Evolutionary conservation across 2,329 filamentous ascomycete species (phyloP).

Genomic region (Hymenoscyphus linearis): DNA sequence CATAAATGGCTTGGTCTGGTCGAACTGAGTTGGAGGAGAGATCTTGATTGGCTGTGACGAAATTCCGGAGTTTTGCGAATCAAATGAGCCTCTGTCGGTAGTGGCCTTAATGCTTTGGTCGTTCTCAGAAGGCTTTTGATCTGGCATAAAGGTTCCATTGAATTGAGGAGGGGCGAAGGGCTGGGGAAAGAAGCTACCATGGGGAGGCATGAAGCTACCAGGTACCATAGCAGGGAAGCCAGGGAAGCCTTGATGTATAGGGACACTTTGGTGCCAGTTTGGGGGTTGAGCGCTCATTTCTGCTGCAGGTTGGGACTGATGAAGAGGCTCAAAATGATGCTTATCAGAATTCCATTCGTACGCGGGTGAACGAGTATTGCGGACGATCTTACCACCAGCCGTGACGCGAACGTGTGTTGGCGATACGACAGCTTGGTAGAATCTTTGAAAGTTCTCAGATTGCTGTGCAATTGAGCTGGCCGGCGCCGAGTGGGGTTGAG

Average conservation of each 20-base stretch:
- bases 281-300: constrained; percentile 1
- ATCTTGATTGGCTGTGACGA: constrained; percentile 27
- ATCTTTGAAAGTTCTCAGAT: constrained; percentile 61
- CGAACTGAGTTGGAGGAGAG: constrained; percentile 32
- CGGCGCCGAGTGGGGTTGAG: constrained; percentile 47
- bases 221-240: constrained; percentile 16
- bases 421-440: constrained; percentile 63
- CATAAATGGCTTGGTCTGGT: constrained; percentile 31
- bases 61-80: constrained; percentile 2
- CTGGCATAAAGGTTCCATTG: not conserved
- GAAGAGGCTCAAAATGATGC: constrained; percentile 17
- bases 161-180: constrained; percentile 8
- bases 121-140: constrained; percentile 2
- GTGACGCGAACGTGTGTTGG: constrained; percentile 63
- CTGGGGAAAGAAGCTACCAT: constrained; percentile 13
- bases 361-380: constrained; percentile 47
- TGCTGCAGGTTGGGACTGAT: constrained; percentile 9
- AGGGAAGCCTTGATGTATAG: constrained; percentile 1
- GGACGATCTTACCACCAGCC: constrained; percentile 61
- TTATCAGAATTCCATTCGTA: constrained; percentile 29
- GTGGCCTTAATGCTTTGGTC: constrained; percentile 6
- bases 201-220: constrained; percentile 16
- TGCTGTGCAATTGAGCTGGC: constrained; percentile 49
- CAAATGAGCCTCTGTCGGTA: constrained; percentile 1
- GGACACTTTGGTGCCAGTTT: constrained; percentile 10